A percentile compares a stretch with the other conserved stretches of the same genome.
phyloP scores from a whole-genome alignment of 352 stramenopile genomes.

The Pythium dissotocum region DNA sequence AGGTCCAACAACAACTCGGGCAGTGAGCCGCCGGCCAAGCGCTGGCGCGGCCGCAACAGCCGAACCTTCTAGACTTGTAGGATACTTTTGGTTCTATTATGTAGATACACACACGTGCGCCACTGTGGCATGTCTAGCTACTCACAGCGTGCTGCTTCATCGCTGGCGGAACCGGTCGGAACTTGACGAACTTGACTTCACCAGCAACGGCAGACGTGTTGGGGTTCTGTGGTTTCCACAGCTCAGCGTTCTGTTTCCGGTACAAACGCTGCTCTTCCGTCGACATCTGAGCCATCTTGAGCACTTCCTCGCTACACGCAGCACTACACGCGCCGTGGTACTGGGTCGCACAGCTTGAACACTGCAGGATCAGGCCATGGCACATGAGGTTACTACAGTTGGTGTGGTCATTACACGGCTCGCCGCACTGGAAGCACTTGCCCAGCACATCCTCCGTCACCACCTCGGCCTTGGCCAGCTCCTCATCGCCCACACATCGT shows the following conservation, averaged over 20 bases:
- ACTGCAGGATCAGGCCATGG: conserved; percentile 57
- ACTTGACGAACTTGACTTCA: conserved; percentile 50
- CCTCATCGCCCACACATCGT: conserved; percentile 43
- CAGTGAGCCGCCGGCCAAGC: conserved; percentile 53
- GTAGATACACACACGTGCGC: conserved; percentile 4
- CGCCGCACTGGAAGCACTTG: conserved; percentile 60
- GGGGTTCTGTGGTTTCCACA: conserved; percentile 59
- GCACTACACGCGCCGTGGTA: conserved; percentile 37
- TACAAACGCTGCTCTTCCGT: conserved; percentile 50
- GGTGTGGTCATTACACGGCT: conserved; percentile 46
- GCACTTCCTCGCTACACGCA: conserved; percentile 51
- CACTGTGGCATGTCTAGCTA: neutral
- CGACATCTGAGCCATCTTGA: conserved; percentile 57
- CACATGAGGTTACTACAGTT: conserved; percentile 72
- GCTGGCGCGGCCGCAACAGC: conserved; percentile 51
- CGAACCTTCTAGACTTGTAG: conserved; percentile 16
- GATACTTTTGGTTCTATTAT: conserved; percentile 11
- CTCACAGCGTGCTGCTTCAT: conserved; percentile 11
- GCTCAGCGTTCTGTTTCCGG: conserved; percentile 51
- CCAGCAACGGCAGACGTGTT: conserved; percentile 30
- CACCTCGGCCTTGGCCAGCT: conserved; percentile 39
- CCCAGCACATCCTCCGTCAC: conserved; percentile 67
- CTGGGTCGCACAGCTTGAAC: conserved; percentile 34
- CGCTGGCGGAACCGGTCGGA: conserved; percentile 38
- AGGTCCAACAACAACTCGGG: conserved; percentile 26